phyloP scores from a whole-genome alignment of 495 filamentous ascomycete species.

The Bryoglossum gracile region DNA sequence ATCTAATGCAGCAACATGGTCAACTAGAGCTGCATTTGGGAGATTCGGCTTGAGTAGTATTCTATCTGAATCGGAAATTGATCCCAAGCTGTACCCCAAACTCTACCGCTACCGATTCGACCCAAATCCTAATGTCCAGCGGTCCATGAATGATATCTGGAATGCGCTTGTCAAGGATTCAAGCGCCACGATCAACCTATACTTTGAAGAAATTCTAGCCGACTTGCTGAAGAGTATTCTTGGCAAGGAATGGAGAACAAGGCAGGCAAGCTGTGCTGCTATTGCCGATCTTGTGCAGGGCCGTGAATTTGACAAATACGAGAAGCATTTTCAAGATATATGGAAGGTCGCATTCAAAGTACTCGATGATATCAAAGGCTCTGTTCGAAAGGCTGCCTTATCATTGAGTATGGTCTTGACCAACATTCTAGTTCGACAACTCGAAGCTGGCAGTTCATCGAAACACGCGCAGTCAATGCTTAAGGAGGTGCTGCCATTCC shows the following conservation, averaged over 20 bases:
- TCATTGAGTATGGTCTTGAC: conserved; percentile 76
- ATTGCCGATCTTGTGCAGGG: conserved; percentile 80
- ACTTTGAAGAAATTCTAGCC: conserved; percentile 80
- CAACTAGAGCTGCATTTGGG: conserved; percentile 87
- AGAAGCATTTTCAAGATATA: conserved; percentile 75
- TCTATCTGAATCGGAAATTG: conserved; percentile 78
- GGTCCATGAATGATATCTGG: conserved; percentile 97
- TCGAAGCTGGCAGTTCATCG: conserved; percentile 72
- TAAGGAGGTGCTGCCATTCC: conserved; percentile 75
- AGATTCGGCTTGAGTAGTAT: conserved; percentile 88
- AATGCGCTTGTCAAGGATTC: conserved; percentile 82
- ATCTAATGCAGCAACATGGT: conserved; percentile 91
- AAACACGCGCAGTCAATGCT: conserved; percentile 70
- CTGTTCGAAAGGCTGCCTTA: conserved; percentile 72
- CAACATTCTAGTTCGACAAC: conserved; percentile 69
- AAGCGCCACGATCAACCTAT: conserved; percentile 56
- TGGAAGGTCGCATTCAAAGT: conserved; percentile 78
- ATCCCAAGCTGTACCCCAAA: conserved; percentile 91
- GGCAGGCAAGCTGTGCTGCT: conserved; percentile 86
- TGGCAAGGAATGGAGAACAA: conserved; percentile 84
- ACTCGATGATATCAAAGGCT: conserved; percentile 90
- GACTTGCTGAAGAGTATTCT: conserved; percentile 80
- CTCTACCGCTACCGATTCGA: conserved; percentile 92
- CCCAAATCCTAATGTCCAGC: conserved; percentile 83
- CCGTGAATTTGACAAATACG: conserved; percentile 66